Conservation (phyloP, 805 yeast species). For the Saturnispora silvae region DNA sequence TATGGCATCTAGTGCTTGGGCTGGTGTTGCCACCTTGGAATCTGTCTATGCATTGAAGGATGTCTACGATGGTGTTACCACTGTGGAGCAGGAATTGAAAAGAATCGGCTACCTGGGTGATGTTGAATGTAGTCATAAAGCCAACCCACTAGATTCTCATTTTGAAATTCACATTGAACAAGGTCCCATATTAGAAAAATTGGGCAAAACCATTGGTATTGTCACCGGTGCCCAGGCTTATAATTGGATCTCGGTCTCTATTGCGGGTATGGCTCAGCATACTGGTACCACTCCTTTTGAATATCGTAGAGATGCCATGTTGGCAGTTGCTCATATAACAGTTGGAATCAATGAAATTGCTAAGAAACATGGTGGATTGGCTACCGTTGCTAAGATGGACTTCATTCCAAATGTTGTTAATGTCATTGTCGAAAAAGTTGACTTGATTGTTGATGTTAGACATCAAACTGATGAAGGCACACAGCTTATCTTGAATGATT, state of each 20-base stretch:
- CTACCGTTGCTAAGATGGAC: slow-evolving; percentile 48
- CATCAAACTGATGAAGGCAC: slow-evolving; percentile 38
- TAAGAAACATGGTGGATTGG: slow-evolving; percentile 38
- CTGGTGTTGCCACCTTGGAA: slow-evolving; percentile 37
- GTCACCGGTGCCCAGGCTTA: slow-evolving; percentile 61
- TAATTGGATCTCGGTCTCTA: slow-evolving; percentile 47
- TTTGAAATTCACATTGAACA: slow-evolving; percentile 72
- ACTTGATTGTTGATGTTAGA: slow-evolving; percentile 52
- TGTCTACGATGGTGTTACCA: slow-evolving; percentile 39
- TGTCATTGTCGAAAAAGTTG: slow-evolving; percentile 54
- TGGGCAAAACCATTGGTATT: slow-evolving; percentile 47
- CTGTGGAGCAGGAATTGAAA: slow-evolving; percentile 43
- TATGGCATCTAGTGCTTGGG: slow-evolving; percentile 62
- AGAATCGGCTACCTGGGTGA: slow-evolving; percentile 57
- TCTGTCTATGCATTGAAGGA: slow-evolving; percentile 42
- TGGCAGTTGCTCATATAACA: slow-evolving; percentile 49
- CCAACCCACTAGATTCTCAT: slow-evolving; percentile 53
- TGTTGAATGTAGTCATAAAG: slow-evolving; percentile 34
- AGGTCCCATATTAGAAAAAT: slow-evolving; percentile 58
- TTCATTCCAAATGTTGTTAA: slow-evolving; percentile 53
- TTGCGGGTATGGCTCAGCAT: slow-evolving; percentile 57
- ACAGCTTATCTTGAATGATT: slow-evolving; percentile 28
- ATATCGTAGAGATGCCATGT: slow-evolving; percentile 50
- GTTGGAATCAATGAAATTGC: slow-evolving; percentile 48
- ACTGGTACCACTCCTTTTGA: slow-evolving; percentile 65